Evolutionary conservation across 768 basidiomycete species (phyloP).

Genomic region (Suillus sp.): DNA sequence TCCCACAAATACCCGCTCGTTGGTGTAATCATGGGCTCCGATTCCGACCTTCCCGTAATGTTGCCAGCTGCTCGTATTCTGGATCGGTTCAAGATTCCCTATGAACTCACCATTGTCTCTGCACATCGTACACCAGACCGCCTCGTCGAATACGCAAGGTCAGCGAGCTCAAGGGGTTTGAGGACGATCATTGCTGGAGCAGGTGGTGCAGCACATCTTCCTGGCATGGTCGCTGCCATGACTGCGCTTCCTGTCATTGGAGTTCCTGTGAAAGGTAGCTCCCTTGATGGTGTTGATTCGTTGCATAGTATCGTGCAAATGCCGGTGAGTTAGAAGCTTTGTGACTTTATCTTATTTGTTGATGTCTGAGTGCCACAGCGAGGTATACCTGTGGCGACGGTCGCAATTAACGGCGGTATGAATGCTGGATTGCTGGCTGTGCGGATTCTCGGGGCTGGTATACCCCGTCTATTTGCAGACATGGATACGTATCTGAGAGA

Average conservation of each 20-base stretch:
- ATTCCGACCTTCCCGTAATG: slow-evolving; percentile 96
- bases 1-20: slow-evolving; percentile 77
- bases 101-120: slow-evolving; percentile 94
- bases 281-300: slow-evolving; percentile 95
- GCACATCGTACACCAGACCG: slow-evolving; percentile 94
- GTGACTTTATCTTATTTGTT: background rate
- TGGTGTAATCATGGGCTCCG: slow-evolving; percentile 97
- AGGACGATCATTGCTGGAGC: slow-evolving; percentile 90
- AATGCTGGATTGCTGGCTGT: slow-evolving; percentile 93
- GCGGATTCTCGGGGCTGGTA: slow-evolving; percentile 80
- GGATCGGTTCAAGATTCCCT: slow-evolving; percentile 80
- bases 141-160: slow-evolving; percentile 78
- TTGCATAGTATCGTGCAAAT: slow-evolving; percentile 98
- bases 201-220: slow-evolving; percentile 97
- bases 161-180: slow-evolving; percentile 67
- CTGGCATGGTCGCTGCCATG: slow-evolving; percentile 98
- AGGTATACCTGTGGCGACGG: slow-evolving; percentile 95
- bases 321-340: slow-evolving; percentile 67
- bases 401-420: slow-evolving; percentile 93
- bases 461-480: slow-evolving; percentile 60
- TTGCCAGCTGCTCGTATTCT: slow-evolving; percentile 85
- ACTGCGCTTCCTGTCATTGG: slow-evolving; percentile 91
- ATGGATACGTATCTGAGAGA: slow-evolving; percentile 76
- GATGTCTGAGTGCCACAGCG: slow-evolving; percentile 50
- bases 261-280: slow-evolving; percentile 94